These are phyloP conservation scores for Aureobasidium sp. DNA, from an alignment of 2,329 filamentous ascomycete species.

Conservation along the genomic window DNA sequence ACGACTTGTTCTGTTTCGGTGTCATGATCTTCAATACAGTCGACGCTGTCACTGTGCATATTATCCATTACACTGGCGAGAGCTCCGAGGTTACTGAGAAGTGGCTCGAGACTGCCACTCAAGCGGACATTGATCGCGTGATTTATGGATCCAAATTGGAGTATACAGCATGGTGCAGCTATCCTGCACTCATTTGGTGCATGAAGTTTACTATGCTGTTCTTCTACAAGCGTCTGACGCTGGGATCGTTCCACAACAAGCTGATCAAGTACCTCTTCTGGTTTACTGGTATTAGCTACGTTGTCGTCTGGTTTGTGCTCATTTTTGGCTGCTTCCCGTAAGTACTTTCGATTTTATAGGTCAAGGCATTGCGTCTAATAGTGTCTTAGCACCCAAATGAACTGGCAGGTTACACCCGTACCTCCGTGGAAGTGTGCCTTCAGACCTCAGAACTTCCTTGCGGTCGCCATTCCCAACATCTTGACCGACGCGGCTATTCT, in stretches of 20 bases:
- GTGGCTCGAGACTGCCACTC: conserved; percentile 23
- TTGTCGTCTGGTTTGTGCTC: conserved; percentile 30
- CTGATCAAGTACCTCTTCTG: conserved; percentile 28
- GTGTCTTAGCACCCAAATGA: conserved; percentile 18
- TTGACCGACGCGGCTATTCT: conserved; percentile 30
- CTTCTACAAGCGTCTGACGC: conserved; percentile 29
- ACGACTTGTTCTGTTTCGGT: conserved; percentile 30
- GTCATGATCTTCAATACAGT: conserved; percentile 28
- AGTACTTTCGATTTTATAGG: neutral
- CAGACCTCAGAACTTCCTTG: conserved; percentile 27
- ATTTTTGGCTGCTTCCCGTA: conserved; percentile 24
- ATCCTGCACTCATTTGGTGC: conserved; percentile 33
- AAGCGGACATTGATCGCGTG: conserved; percentile 26
- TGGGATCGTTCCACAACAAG: conserved; percentile 27
- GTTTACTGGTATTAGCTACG: conserved; percentile 25
- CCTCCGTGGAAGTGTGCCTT: conserved; percentile 27
- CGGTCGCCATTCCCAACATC: conserved; percentile 28
- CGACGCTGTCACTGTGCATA: conserved; percentile 32
- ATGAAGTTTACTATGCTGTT: conserved; percentile 29
- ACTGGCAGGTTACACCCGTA: conserved; percentile 27
- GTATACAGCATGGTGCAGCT: conserved; percentile 36
- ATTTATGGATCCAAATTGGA: conserved; percentile 33
- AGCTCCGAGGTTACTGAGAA: conserved; percentile 25
- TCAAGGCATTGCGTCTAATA: neutral
- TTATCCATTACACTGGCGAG: conserved; percentile 28